Conservation (phyloP, 2,329 filamentous ascomycete genomes). For the Gliomastix tumulicola region DNA sequence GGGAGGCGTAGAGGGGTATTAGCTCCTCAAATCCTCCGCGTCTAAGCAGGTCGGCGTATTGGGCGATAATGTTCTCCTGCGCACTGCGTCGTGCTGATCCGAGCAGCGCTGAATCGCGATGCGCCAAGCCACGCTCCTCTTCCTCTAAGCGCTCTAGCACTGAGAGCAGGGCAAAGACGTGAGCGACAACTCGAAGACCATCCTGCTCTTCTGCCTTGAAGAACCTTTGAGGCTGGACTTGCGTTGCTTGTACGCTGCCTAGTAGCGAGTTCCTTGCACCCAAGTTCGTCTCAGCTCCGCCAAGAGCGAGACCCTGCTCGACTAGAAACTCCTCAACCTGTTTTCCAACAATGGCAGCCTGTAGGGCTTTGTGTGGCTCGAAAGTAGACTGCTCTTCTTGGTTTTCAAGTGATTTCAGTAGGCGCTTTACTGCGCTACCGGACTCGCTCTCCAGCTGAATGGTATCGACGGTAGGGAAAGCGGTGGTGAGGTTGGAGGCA, state of each 20-base stretch:
- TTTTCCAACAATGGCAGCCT: constrained; percentile 66
- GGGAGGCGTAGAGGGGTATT: constrained; percentile 82
- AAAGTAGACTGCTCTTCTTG: constrained; percentile 33
- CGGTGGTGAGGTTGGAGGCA: constrained; percentile 45
- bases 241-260: too few relatives aligned
- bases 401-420: constrained; percentile 55
- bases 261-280: background rate
- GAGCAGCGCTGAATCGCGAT: background rate
- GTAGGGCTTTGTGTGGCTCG: constrained; percentile 65
- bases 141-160: constrained; percentile 53
- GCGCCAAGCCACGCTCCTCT: constrained; percentile 1
- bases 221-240: constrained; percentile 34
- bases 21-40: constrained; percentile 66
- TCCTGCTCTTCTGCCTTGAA: constrained; percentile 52
- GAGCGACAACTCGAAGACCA: constrained; percentile 61
- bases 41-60: constrained; percentile 75
- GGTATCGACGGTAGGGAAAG: constrained; percentile 58
- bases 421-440: constrained; percentile 42
- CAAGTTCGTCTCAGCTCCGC: constrained; percentile 1
- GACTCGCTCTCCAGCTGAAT: constrained; percentile 54
- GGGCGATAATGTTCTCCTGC: constrained; percentile 70
- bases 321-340: constrained; percentile 50
- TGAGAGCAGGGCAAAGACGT: constrained; percentile 59
- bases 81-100: constrained; percentile 27
- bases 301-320: constrained; percentile 48